phyloP scores from a whole-genome alignment of 1,139 yeast genomes.

The Citeromyces hawaiiensis region DNA sequence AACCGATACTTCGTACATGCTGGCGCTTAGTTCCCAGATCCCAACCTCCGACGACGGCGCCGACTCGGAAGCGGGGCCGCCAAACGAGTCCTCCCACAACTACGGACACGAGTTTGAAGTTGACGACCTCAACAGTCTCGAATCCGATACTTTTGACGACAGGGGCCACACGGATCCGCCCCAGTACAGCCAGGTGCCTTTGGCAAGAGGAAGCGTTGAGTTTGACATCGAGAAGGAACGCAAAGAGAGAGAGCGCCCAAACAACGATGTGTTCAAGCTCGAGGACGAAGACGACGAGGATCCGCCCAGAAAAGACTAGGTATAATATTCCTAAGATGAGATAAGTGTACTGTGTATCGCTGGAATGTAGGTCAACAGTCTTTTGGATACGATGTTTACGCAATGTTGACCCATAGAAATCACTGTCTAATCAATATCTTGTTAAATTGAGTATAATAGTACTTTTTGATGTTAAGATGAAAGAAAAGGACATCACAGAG shows the following conservation, averaged over 20 bases:
- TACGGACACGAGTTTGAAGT: conserved; percentile 47
- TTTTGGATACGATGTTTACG: too few relatives aligned
- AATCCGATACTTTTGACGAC: conserved; percentile 22
- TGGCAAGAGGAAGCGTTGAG: neutral
- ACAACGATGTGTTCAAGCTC: conserved; percentile 1
- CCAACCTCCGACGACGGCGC: conserved; percentile 66
- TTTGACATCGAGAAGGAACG: conserved; percentile 1
- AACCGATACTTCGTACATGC: conserved; percentile 85
- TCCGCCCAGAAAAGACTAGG: neutral
- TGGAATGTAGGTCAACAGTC: too few relatives aligned
- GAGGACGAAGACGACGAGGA: conserved; percentile 1
- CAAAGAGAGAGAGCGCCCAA: conserved; percentile 1
- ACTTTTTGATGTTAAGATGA: too few relatives aligned
- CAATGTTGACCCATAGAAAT: too few relatives aligned
- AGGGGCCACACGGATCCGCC: conserved; percentile 12
- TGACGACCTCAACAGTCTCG: conserved; percentile 58
- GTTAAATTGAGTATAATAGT: too few relatives aligned
- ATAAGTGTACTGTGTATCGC: too few relatives aligned
- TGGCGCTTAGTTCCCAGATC: conserved; percentile 88
- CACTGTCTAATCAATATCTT: too few relatives aligned
- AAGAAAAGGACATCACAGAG: too few relatives aligned
- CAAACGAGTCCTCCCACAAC: conserved; percentile 21
- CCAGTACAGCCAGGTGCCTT: neutral
- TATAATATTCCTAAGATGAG: too few relatives aligned
- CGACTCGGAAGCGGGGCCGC: conserved; percentile 50